These are phyloP conservation scores for Fragilariopsis cylindrus DNA, from an alignment of 108 stramenopile genomes.

Conservation along the genomic window DNA sequence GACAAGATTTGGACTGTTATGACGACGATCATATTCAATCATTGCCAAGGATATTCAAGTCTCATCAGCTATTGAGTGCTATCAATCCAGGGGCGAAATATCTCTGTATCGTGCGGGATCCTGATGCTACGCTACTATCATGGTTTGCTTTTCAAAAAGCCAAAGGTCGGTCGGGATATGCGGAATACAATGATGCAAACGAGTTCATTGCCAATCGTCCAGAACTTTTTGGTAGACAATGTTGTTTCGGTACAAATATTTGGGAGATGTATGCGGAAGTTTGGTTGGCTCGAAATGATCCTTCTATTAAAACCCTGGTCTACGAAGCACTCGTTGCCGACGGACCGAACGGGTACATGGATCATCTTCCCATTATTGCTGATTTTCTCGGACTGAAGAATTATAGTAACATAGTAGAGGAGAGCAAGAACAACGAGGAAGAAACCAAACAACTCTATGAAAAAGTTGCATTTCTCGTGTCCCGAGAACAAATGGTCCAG, in stretches of 20 bases:
- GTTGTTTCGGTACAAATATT: conserved; percentile 5
- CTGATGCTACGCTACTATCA: conserved; percentile 2
- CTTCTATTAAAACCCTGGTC: conserved; percentile 4
- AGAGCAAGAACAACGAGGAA: background rate
- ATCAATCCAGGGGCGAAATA: conserved; percentile 11
- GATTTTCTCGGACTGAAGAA: background rate
- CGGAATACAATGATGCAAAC: conserved; percentile 6
- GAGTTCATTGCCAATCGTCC: conserved; percentile 3
- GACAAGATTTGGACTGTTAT: background rate
- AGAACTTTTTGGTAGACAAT: background rate
- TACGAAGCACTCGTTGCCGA: conserved; percentile 12
- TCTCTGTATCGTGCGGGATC: conserved; percentile 13
- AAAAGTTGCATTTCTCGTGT: conserved; percentile 4
- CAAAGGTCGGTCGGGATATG: conserved; percentile 5
- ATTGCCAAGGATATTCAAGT: background rate
- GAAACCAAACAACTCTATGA: conserved; percentile 1
- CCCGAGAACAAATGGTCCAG: conserved; percentile 1
- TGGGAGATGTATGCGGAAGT: conserved; percentile 13
- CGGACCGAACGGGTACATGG: background rate
- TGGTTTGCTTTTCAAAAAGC: conserved; percentile 14
- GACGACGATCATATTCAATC: background rate
- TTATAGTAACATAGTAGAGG: background rate
- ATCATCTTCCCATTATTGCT: conserved; percentile 7
- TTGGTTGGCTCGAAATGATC: conserved; percentile 10
- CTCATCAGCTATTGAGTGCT: conserved; percentile 7